These are phyloP conservation scores for Trametes sp. DNA, from an alignment of 1,284 basidiomycete species.

Conservation along the genomic window DNA sequence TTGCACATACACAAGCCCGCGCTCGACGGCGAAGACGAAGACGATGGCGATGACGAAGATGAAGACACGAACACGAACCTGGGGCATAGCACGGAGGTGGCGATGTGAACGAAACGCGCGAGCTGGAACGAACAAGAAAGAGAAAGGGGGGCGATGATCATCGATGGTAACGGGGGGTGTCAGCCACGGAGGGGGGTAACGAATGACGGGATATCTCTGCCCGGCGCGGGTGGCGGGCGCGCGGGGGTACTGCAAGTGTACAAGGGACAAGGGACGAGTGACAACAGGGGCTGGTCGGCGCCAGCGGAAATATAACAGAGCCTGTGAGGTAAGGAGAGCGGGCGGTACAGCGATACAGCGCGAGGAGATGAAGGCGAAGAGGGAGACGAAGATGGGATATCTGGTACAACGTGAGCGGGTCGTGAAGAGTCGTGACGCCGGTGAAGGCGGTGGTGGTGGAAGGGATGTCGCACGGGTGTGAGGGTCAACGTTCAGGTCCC, in stretches of 20 bases:
- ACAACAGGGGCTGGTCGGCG: neutral
- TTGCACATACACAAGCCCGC: slow-evolving; percentile 12
- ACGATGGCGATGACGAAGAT: neutral
- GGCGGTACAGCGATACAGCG: slow-evolving; percentile 12
- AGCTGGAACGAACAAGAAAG: neutral
- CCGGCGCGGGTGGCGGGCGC: neutral
- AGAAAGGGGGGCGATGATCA: too few species aligned
- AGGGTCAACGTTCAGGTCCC: neutral
- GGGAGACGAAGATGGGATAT: slow-evolving; percentile 19
- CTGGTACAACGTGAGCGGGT: slow-evolving; percentile 16
- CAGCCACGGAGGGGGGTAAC: slow-evolving; percentile 2
- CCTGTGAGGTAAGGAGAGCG: slow-evolving; percentile 1
- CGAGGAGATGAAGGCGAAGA: slow-evolving; percentile 8
- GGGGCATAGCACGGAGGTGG: neutral
- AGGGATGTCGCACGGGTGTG: neutral
- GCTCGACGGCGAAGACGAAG: neutral
- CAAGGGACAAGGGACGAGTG: too few species aligned
- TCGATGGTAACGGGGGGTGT: neutral
- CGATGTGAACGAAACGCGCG: neutral
- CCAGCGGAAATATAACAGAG: neutral
- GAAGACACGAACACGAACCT: too few species aligned
- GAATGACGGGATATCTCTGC: slow-evolving; percentile 1
- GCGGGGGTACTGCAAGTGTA: neutral
- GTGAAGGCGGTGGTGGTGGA: neutral
- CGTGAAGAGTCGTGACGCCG: slow-evolving; percentile 31